Conservation (phyloP, 345 rosid genomes). For the Mangifera indica region DNA sequence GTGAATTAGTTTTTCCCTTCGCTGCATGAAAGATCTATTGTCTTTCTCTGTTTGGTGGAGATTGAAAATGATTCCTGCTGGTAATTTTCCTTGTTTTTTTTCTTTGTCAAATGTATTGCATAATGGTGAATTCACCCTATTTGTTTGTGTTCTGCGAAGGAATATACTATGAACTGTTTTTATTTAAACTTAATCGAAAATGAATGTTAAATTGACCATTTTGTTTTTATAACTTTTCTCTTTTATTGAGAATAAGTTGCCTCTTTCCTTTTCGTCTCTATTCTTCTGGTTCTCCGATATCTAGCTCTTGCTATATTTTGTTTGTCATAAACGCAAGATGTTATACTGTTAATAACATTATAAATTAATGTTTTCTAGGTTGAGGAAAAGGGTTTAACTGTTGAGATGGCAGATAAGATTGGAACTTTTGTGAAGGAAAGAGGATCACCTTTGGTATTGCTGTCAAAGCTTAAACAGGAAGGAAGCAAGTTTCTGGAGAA, state of each 20-base stretch:
- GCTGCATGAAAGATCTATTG: not conserved
- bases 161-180: not conserved
- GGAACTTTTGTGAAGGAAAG: slow-evolving; percentile 76
- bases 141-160: not conserved
- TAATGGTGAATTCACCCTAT: not conserved
- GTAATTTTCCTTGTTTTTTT: too few species aligned
- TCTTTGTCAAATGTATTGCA: not conserved
- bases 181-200: not conserved
- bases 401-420: slow-evolving; percentile 73
- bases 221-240: not conserved
- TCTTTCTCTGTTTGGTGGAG: not conserved
- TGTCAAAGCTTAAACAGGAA: slow-evolving; percentile 54
- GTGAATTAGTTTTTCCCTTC: too few species aligned
- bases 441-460: slow-evolving; percentile 66
- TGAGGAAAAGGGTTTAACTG: slow-evolving; percentile 79
- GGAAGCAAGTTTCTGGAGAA: slow-evolving; percentile 63
- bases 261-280: not conserved
- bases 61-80: not conserved
- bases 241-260: not conserved
- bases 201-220: not conserved
- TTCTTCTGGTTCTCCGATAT: not conserved
- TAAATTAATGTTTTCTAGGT: slow-evolving; percentile 40
- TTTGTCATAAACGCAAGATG: slow-evolving; percentile 2
- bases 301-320: not conserved
- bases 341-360: slow-evolving; percentile 1